Conservation (phyloP, 2,329 filamentous ascomycete genomes). For the Aspergillus pseudoterreus region DNA sequence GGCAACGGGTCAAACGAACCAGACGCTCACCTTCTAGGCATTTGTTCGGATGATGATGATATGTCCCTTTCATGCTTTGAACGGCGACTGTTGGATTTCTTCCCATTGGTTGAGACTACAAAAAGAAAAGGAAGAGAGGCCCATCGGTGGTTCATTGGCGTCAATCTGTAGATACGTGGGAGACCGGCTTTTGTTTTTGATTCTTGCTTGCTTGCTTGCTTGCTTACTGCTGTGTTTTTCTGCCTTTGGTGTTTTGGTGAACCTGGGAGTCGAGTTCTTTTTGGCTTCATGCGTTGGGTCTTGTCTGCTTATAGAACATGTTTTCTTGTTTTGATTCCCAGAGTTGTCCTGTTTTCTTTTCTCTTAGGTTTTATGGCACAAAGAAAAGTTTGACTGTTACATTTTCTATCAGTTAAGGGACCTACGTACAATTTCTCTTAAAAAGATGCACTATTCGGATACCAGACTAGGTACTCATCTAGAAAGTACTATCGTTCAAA, state of each 20-base stretch:
- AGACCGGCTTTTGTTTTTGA: slow-evolving; percentile 9
- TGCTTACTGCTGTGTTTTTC: slow-evolving; percentile 7
- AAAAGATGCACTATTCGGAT: too few relatives aligned
- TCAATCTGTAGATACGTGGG: slow-evolving; percentile 15
- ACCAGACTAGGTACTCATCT: too few relatives aligned
- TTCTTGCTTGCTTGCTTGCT: slow-evolving; percentile 7
- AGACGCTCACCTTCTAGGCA: too few relatives aligned
- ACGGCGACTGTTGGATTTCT: too few relatives aligned
- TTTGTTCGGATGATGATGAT: too few relatives aligned
- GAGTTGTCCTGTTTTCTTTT: slow-evolving; percentile 9
- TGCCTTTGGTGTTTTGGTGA: slow-evolving; percentile 15
- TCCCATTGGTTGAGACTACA: not conserved
- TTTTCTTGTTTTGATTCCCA: slow-evolving; percentile 14
- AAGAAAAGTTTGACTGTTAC: not conserved
- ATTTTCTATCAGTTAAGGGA: too few relatives aligned
- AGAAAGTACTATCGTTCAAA: not conserved
- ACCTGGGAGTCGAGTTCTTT: slow-evolving; percentile 6
- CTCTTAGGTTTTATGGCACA: slow-evolving; percentile 2
- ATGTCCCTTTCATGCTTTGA: too few relatives aligned
- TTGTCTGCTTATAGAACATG: slow-evolving; percentile 25
- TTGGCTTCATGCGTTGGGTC: slow-evolving; percentile 11
- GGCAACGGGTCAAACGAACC: too few relatives aligned
- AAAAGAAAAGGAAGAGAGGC: slow-evolving; percentile 1
- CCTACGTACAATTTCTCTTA: too few relatives aligned
- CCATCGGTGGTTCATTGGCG: slow-evolving; percentile 5